Evolutionary conservation across 106 monocot species (phyloP).

Genomic region (Platanthera zijinensis): DNA sequence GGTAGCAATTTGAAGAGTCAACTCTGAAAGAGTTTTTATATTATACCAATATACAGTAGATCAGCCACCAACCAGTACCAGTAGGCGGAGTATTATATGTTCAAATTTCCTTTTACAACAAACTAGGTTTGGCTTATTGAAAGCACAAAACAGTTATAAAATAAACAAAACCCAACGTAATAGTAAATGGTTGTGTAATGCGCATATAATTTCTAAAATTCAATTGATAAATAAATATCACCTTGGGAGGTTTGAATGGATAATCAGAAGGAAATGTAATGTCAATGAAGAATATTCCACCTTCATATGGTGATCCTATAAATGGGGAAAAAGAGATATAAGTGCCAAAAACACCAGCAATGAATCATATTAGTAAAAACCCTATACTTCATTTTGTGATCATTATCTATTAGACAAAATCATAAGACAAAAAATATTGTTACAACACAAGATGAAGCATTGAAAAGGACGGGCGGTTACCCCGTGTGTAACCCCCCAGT

Average conservation of each 20-base stretch:
- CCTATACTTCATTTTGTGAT: neutral
- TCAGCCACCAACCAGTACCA: neutral
- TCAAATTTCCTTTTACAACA: neutral
- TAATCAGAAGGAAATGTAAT: conserved; percentile 57
- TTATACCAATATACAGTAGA: neutral
- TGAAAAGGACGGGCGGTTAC: too few relatives aligned
- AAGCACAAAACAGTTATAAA: neutral
- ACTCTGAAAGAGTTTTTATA: neutral
- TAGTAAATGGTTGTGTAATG: neutral
- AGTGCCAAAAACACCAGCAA: neutral
- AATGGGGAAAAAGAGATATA: neutral
- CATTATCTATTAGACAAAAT: too few relatives aligned
- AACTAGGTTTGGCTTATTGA: neutral
- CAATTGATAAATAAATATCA: conserved; percentile 10
- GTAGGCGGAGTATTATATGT: neutral
- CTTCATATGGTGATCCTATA: conserved; percentile 66
- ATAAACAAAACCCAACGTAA: neutral
- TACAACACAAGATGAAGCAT: too few relatives aligned
- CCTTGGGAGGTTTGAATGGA: conserved; percentile 74
- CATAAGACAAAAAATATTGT: too few relatives aligned
- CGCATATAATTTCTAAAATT: neutral
- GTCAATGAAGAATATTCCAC: conserved; percentile 58
- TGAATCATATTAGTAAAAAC: neutral
- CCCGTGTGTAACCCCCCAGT: too few relatives aligned
- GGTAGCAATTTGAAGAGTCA: neutral